Evolutionary conservation across 352 stramenopile genomes (phyloP).

Genomic region (Phytophthora vignae): DNA sequence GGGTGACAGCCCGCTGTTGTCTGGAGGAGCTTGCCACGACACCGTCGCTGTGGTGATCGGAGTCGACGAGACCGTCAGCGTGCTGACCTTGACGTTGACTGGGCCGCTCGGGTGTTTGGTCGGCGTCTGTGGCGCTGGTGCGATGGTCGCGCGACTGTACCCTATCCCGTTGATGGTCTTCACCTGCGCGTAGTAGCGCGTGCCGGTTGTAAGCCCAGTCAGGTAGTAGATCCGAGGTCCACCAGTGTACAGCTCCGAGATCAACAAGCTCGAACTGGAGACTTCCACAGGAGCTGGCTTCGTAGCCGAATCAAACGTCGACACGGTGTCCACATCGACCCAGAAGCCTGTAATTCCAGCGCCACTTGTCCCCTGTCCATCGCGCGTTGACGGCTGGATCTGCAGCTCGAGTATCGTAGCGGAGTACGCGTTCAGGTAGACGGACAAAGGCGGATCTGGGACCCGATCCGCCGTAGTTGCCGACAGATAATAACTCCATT

Average conservation of each 20-base stretch:
- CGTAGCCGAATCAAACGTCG: constrained; percentile 74
- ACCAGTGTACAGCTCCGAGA: constrained; percentile 61
- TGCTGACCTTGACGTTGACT: constrained; percentile 71
- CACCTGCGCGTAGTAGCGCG: constrained; percentile 89
- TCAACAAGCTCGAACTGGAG: constrained; percentile 18
- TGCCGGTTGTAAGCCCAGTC: constrained; percentile 73
- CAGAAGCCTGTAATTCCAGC: constrained; percentile 67
- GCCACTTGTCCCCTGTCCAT: constrained; percentile 63
- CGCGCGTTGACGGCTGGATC: constrained; percentile 69
- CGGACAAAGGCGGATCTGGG: constrained; percentile 74
- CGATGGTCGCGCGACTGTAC: constrained; percentile 69
- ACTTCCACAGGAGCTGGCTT: constrained; percentile 60
- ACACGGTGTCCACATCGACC: constrained; percentile 76
- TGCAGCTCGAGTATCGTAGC: constrained; percentile 76
- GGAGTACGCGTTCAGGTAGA: constrained; percentile 68
- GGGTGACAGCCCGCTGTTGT: constrained; percentile 68
- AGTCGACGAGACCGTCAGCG: constrained; percentile 43
- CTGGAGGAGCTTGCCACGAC: constrained; percentile 71
- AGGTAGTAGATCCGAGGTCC: constrained; percentile 79
- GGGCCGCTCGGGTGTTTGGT: constrained; percentile 56
- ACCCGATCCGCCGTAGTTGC: constrained; percentile 86
- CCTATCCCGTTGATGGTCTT: constrained; percentile 77
- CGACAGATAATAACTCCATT: constrained; percentile 89
- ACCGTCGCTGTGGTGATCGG: constrained; percentile 78
- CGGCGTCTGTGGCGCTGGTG: constrained; percentile 64